A percentile compares a stretch with the other conserved stretches of the same genome.
Evolutionary conservation across 1,284 basidiomycete genomes (phyloP).

Genomic region (Polyporus tsugae): DNA sequence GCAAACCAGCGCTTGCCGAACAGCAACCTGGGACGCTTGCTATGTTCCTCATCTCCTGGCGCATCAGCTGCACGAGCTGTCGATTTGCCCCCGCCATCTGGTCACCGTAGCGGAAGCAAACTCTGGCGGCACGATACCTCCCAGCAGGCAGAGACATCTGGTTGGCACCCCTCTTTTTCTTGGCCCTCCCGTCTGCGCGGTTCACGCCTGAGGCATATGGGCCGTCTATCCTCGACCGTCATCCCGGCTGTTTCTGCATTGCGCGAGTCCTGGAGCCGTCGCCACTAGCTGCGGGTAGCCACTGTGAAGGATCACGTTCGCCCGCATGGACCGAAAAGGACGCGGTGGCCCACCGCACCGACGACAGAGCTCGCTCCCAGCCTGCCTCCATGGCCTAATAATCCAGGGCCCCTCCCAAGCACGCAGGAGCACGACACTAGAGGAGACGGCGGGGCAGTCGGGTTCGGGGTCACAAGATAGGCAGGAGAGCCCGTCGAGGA

Average conservation of each 20-base stretch:
- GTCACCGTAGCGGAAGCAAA: slow-evolving; percentile 46
- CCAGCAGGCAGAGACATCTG: slow-evolving; percentile 35
- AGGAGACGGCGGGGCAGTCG: slow-evolving; percentile 12
- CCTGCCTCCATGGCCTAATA: slow-evolving; percentile 41
- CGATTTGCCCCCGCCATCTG: slow-evolving; percentile 34
- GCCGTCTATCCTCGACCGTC: slow-evolving; percentile 36
- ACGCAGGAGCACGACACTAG: slow-evolving; percentile 27
- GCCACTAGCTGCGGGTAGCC: slow-evolving; percentile 23
- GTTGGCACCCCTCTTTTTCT: slow-evolving; percentile 35
- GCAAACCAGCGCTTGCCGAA: slow-evolving; percentile 26
- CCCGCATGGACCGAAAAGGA: slow-evolving; percentile 29
- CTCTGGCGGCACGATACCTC: slow-evolving; percentile 41
- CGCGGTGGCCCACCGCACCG: slow-evolving; percentile 16
- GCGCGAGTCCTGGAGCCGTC: slow-evolving; percentile 31
- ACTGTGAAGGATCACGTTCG: slow-evolving; percentile 15
- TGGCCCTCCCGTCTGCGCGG: slow-evolving; percentile 24
- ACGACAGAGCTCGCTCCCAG: slow-evolving; percentile 56
- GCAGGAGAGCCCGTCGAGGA: slow-evolving; percentile 18
- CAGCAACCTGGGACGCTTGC: slow-evolving; percentile 31
- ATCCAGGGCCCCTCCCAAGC: slow-evolving; percentile 46
- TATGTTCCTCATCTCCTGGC: slow-evolving; percentile 33
- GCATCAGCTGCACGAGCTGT: slow-evolving; percentile 26
- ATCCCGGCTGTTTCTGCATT: slow-evolving; percentile 30
- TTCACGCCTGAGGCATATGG: slow-evolving; percentile 41
- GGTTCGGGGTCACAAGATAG: slow-evolving; percentile 11